Base-by-base conservation (phyloP, 163 green algal species). In the Chloromonas sp. region DNA sequence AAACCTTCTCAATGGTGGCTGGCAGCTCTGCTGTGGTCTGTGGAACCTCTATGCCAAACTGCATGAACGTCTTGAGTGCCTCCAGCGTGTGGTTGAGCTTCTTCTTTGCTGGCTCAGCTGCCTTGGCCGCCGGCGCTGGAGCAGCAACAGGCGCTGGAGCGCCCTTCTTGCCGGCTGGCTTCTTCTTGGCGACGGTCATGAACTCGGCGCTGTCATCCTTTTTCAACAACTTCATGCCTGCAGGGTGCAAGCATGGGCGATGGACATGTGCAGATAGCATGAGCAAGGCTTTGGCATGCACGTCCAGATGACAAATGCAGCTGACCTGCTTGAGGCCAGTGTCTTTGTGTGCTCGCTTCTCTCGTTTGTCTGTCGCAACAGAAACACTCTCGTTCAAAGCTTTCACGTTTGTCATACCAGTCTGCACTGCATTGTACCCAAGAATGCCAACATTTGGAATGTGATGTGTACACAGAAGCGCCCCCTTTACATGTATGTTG, bases 71-170 rank as follows among this genome's bases (percentile, higher is more conserved):
- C 85, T 91, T 88, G n/a, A 91, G 85, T 60, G 85, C 86, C 60
- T 91, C 88, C 58, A 91, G 83, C 70, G 85, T 80, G 88, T 90
- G 86, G 83, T 88, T 87, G 36, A 91, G 84, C 86, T 91, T 91
- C 83, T 85, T 66, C 86, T 90, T 89, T 36, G 84, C 2, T 0
- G 85, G 71, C 83, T 89, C 85, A 0, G 82, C 59, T 1, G 88
- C 59, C 86, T 87, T 87, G 1, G 86, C 3, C 0, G 74, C 14
- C 0, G 83, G n/a, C 2, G 86, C 84, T 2, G 84, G 74, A 60
- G 61, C 74, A 3, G 58, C 60, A 1, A 76, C 71, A 58, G 70
- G 13, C 14, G 70, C 74, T 15, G 2, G 5, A 2, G 86, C 86
- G 60, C 76, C 15, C 84, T 84, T 84, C 66, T 70, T 58, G 14